Percentiles rank a stretch among this genome's conserved stretches.
Conservation (phyloP, 2,329 filamentous ascomycete genomes). For the Xylaria sp. region DNA sequence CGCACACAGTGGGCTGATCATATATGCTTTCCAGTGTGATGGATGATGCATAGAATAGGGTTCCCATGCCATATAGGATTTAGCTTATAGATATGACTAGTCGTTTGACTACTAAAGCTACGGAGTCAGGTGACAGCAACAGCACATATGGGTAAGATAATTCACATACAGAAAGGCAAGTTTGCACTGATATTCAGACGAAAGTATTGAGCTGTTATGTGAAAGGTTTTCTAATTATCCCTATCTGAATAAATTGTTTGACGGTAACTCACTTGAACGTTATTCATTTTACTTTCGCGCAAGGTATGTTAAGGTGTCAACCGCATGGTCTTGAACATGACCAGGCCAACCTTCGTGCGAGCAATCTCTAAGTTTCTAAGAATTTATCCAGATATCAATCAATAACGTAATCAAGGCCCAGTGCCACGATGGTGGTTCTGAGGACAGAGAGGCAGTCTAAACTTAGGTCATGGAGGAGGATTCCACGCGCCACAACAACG, state of each 20-base stretch:
- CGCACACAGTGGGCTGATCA: too few species aligned
- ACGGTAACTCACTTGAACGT: too few species aligned
- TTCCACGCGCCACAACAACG: neutral
- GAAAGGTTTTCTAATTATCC: too few species aligned
- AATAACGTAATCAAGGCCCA: neutral
- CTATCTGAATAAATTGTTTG: too few species aligned
- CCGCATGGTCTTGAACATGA: neutral
- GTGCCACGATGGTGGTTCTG: neutral
- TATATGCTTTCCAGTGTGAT: too few species aligned
- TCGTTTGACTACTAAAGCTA: neutral
- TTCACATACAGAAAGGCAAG: neutral
- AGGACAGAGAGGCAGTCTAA: neutral
- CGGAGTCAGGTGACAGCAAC: neutral
- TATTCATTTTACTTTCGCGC: too few species aligned
- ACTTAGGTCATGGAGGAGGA: neutral
- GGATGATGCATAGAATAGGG: too few species aligned
- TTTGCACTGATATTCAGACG: too few species aligned
- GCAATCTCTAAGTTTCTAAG: neutral
- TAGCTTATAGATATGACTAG: neutral
- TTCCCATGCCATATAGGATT: too few species aligned
- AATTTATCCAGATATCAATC: neutral
- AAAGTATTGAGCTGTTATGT: too few species aligned
- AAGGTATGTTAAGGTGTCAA: neutral
- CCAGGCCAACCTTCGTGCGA: neutral
- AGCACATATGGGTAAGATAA: neutral